Evolutionary conservation across 1,284 basidiomycete species (phyloP).

Genomic region (Trametes sp.): DNA sequence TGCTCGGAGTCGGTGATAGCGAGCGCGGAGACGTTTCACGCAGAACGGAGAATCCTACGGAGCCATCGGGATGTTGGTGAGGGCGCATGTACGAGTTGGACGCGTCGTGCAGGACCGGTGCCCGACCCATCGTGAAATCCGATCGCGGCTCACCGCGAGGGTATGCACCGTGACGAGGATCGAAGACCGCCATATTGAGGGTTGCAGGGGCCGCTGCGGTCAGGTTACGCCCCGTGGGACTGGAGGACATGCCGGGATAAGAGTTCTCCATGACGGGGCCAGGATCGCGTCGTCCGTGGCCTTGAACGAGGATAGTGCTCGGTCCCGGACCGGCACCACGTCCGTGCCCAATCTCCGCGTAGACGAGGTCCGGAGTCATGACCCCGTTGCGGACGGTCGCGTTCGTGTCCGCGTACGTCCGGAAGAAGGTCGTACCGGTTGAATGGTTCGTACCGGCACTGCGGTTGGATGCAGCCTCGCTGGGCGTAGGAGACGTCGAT

Average conservation of each 20-base stretch:
- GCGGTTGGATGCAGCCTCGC: conserved; percentile 62
- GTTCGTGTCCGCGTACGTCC: conserved; percentile 58
- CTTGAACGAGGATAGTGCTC: conserved; percentile 33
- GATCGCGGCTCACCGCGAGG: conserved; percentile 22
- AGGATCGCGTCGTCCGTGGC: conserved; percentile 24
- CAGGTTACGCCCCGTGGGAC: conserved; percentile 25
- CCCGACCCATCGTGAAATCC: conserved; percentile 21
- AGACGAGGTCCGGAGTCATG: conserved; percentile 75
- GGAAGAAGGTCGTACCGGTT: conserved; percentile 66
- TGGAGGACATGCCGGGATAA: conserved; percentile 27
- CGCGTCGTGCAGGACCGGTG: conserved; percentile 31
- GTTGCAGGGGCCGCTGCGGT: conserved; percentile 15
- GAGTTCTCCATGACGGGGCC: conserved; percentile 29
- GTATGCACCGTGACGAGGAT: conserved; percentile 10
- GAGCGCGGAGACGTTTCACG: conserved; percentile 38
- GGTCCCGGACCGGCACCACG: conserved; percentile 52
- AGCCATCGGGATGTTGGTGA: conserved; percentile 33
- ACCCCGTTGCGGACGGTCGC: conserved; percentile 58
- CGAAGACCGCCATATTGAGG: conserved; percentile 28
- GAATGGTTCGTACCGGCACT: conserved; percentile 62
- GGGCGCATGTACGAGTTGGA: conserved; percentile 39
- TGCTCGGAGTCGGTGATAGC: conserved; percentile 38
- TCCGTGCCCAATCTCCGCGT: conserved; percentile 80
- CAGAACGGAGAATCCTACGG: conserved; percentile 30
- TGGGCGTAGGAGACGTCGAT: conserved; percentile 64